phyloP scores from a whole-genome alignment of 345 rosid species.

The Theobroma cacao region DNA sequence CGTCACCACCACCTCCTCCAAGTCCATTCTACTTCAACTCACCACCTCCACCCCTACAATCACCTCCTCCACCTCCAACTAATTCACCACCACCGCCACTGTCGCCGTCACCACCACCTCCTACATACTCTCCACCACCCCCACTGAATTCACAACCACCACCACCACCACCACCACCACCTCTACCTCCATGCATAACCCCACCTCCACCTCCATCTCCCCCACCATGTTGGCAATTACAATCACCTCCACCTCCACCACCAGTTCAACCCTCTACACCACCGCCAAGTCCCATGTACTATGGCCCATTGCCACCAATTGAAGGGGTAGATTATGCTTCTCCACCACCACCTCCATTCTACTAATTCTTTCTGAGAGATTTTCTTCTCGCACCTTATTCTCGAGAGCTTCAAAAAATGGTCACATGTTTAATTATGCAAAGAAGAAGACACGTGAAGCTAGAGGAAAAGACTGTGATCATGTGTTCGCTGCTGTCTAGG shows the following conservation, averaged over 20 bases:
- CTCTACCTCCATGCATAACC: background rate
- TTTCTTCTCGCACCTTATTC: background rate
- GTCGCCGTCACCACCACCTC: background rate
- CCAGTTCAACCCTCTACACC: conserved; percentile 9
- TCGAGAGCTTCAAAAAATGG: background rate
- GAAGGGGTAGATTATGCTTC: conserved; percentile 34
- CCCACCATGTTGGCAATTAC: conserved; percentile 7
- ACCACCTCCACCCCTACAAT: conserved; percentile 11
- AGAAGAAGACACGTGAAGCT: background rate
- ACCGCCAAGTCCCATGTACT: conserved; percentile 17
- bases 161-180: background rate
- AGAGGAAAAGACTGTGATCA: background rate
- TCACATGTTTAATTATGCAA: background rate
- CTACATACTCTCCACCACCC: background rate
- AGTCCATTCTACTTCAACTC: background rate
- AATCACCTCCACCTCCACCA: conserved; percentile 16
- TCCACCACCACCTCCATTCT: conserved; percentile 41
- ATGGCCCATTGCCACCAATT: conserved; percentile 34
- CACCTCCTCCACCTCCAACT: conserved; percentile 11
- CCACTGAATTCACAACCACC: conserved; percentile 15
- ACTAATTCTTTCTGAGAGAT: background rate
- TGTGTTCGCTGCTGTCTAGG: background rate
- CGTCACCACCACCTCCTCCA: too few species aligned
- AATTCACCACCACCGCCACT: conserved; percentile 16
- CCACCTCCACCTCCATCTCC: conserved; percentile 18